These are phyloP conservation scores for Cytospora chrysosperma DNA, from an alignment of 2,329 filamentous ascomycete species.

Conservation along the genomic window DNA sequence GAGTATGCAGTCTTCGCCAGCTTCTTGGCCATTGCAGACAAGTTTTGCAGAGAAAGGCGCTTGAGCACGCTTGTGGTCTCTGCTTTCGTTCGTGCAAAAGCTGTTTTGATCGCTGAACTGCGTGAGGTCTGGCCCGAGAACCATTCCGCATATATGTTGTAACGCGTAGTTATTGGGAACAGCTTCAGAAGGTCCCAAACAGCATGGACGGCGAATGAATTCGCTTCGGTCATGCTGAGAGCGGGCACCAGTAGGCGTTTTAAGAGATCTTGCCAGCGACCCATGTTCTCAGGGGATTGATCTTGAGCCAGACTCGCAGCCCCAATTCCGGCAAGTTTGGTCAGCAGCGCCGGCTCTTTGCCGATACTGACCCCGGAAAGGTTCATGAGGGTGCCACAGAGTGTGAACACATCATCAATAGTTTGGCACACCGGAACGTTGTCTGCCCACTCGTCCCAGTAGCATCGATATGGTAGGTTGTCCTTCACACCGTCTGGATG, in stretches of 20 bases:
- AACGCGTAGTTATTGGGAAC: constrained; percentile 75
- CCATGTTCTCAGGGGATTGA: constrained; percentile 64
- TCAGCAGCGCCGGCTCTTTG: constrained; percentile 72
- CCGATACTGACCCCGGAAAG: constrained; percentile 87
- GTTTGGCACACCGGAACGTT: constrained; percentile 89
- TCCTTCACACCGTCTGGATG: constrained; percentile 79
- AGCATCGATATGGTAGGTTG: constrained; percentile 82
- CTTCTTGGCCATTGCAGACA: constrained; percentile 79
- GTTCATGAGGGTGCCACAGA: constrained; percentile 82
- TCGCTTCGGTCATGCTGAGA: constrained; percentile 80
- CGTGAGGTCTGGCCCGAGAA: constrained; percentile 76
- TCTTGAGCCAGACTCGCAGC: constrained; percentile 71
- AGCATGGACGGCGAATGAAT: constrained; percentile 80
- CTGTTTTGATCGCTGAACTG: constrained; percentile 71
- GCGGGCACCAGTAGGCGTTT: constrained; percentile 83
- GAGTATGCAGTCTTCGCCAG: constrained; percentile 91
- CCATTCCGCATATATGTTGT: constrained; percentile 92
- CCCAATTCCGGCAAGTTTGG: constrained; percentile 85
- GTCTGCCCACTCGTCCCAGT: constrained; percentile 97
- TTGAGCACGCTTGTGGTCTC: constrained; percentile 88
- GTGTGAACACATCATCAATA: constrained; percentile 84
- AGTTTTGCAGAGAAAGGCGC: constrained; percentile 83
- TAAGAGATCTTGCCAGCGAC: constrained; percentile 82
- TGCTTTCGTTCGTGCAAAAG: constrained; percentile 72
- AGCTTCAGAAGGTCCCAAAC: constrained; percentile 80